phyloP scores from a whole-genome alignment of 2,329 filamentous ascomycete genomes.

The Lasiodiplodia citricola region DNA sequence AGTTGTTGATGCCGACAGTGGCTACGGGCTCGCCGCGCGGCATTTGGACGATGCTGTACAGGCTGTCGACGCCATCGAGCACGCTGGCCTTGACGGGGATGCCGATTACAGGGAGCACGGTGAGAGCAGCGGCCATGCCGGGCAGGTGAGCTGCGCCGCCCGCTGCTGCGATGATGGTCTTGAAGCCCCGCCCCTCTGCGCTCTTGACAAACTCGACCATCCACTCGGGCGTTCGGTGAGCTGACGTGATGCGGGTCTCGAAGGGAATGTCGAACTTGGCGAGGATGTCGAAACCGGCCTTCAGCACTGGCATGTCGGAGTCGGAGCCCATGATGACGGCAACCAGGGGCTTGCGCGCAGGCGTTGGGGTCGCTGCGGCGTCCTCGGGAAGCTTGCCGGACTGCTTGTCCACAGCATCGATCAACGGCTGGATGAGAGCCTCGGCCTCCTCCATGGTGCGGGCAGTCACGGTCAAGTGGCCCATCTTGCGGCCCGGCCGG shows the following conservation, averaged over 20 bases:
- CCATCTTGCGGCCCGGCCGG: constrained; percentile 90
- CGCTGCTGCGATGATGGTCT: constrained; percentile 55
- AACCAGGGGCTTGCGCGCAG: constrained; percentile 60
- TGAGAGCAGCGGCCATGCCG: constrained; percentile 58
- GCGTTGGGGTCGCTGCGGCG: constrained; percentile 31
- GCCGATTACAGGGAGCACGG: constrained; percentile 57
- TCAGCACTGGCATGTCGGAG: constrained; percentile 73
- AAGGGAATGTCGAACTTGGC: constrained; percentile 74
- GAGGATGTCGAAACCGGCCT: constrained; percentile 69
- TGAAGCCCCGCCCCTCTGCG: constrained; percentile 45
- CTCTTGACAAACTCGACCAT: constrained; percentile 52
- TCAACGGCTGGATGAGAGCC: constrained; percentile 70
- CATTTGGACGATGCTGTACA: constrained; percentile 60
- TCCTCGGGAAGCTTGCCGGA: constrained; percentile 45
- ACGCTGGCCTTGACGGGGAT: constrained; percentile 57
- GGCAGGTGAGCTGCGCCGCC: constrained; percentile 59
- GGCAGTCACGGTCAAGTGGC: constrained; percentile 84
- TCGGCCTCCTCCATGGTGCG: constrained; percentile 71
- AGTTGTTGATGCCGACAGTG: constrained; percentile 54
- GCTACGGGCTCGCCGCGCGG: constrained; percentile 52
- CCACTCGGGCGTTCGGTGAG: constrained; percentile 59
- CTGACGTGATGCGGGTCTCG: constrained; percentile 77
- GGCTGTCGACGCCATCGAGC: constrained; percentile 56
- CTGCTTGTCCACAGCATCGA: constrained; percentile 67
- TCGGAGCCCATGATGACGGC: constrained; percentile 86